Conservation (phyloP, 768 basidiomycete species). For the Suillus luteus region DNA sequence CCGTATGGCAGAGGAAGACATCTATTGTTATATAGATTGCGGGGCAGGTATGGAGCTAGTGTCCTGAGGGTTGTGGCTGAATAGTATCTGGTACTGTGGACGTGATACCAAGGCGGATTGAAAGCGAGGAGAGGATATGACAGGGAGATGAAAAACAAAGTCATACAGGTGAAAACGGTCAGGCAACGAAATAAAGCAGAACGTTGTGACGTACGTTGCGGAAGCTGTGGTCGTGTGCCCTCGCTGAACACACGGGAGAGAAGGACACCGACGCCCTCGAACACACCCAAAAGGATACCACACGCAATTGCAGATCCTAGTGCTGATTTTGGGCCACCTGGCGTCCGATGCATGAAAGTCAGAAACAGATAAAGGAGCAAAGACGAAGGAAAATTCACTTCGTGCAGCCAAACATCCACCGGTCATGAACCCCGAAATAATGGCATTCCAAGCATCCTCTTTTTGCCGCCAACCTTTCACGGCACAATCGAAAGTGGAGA, state of each 20-base stretch:
- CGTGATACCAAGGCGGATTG: not conserved
- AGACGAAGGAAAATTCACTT: conserved; percentile 57
- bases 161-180: not conserved
- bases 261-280: conserved; percentile 94
- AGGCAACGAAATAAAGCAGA: not conserved
- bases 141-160: not conserved
- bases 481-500: conserved; percentile 97
- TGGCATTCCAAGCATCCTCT: conserved; percentile 99
- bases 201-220: conserved; percentile 58
- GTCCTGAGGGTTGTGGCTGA: conserved; percentile 5
- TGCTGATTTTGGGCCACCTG: conserved; percentile 92
- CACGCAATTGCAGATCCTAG: conserved; percentile 94
- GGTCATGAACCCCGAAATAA: conserved; percentile 97
- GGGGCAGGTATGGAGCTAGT: conserved; percentile 5
- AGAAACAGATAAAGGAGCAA: not conserved
- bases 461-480: conserved; percentile 97
- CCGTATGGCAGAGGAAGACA: not conserved
- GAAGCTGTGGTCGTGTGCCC: conserved; percentile 75
- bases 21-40: conserved; percentile 6
- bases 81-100: conserved; percentile 5
- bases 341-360: no score
- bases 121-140: not conserved
- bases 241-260: conserved; percentile 88
- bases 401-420: conserved; percentile 94
- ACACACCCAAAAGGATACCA: conserved; percentile 92